phyloP scores from a whole-genome alignment of 2,329 filamentous ascomycete species.

The Thelonectria olida region DNA sequence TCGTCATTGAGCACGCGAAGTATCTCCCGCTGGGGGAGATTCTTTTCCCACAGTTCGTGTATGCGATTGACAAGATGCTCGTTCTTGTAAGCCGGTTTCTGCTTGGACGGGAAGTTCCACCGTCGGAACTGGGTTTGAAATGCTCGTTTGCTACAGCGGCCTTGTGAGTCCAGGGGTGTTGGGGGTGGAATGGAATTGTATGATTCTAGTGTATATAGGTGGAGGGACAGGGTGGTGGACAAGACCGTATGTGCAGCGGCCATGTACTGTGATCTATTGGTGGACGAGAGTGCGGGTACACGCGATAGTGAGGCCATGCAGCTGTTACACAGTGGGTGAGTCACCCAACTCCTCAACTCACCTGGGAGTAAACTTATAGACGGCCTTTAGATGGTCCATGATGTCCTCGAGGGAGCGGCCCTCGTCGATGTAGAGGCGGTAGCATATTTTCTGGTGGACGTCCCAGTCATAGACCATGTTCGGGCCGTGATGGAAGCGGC shows the following conservation, averaged over 20 bases:
- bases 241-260: neutral
- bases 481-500: constrained; percentile 25
- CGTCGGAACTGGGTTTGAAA: constrained; percentile 80
- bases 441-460: constrained; percentile 52
- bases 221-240: neutral
- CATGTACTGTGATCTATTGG: neutral
- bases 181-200: neutral
- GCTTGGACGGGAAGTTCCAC: constrained; percentile 82
- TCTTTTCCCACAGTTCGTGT: constrained; percentile 81
- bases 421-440: constrained; percentile 79
- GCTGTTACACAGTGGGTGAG: neutral
- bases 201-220: neutral
- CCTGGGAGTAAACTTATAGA: constrained; percentile 76
- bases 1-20: constrained; percentile 74
- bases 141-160: constrained; percentile 70
- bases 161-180: constrained; percentile 26
- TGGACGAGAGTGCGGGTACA: neutral
- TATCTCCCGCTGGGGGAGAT: constrained; percentile 78
- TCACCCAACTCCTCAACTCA: constrained; percentile 56
- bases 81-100: constrained; percentile 77
- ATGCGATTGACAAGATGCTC: constrained; percentile 72
- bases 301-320: neutral
- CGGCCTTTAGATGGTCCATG: constrained; percentile 73
- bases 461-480: constrained; percentile 60
- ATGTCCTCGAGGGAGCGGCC: constrained; percentile 78